Evolutionary conservation across 495 filamentous ascomycete species (phyloP), one percentile per base, ranked within the genome.

Genomic region (Penicillium desertorum): DNA sequence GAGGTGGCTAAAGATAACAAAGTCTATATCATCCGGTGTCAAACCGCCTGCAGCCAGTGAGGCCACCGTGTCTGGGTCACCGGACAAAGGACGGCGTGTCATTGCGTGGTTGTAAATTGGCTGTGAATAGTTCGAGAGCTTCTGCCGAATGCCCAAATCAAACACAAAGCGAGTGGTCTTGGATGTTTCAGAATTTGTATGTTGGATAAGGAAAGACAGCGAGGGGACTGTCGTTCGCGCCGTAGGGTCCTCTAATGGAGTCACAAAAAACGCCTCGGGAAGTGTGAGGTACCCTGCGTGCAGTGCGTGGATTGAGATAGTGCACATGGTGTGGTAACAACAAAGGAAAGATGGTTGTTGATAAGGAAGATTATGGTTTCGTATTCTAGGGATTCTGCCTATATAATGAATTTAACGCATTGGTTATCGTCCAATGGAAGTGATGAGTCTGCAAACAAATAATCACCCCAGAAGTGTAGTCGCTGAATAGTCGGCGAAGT

Each of bases 231-330:
- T 62, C 23, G 62, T 71, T 37, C 34, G 9, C 17, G 69, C 58
- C 5, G 62, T 56, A 8, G 57, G 56, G 10, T 17, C 7, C 2
- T 61, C 48, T 2, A 62, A 57, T 1, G 72, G 72, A n/a, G 61
- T 45, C 2, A 76, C 62, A 48, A 76, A 78, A n/a, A 71, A 63
- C 17, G 70, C 60, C 45, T 76, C 74, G 1, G 74, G 75, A 17
- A 76, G 65, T 1, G 71, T 68, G 45, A 78, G 69, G 36, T 65
- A 62, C 12, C 73, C 75, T 45, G 34, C 34, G 2, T 16, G 34
- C 14, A 37, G 34, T 5, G 34, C 34, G 14, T 37, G 34, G 3
- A 37, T 16, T 11, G 34, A 37, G 20, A 22, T 22, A 22, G 20
- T 22, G 20, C 20, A 22, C 20, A 22, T 22, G 20, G 20, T 22